Conservation (phyloP, 306 rosid species). For the Fragaria vesca region DNA sequence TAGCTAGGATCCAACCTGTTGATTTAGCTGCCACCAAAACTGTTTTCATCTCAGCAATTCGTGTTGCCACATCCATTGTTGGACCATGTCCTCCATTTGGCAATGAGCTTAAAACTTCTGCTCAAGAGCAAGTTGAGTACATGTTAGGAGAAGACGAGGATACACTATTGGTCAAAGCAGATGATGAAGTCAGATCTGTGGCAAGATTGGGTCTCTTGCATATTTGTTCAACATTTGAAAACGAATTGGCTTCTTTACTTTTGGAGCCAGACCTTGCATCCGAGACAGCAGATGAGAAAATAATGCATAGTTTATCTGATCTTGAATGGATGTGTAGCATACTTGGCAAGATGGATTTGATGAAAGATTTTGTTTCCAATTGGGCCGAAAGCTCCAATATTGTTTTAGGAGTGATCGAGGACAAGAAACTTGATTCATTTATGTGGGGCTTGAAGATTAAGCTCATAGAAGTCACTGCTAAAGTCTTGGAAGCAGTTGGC, state of each 20-base stretch:
- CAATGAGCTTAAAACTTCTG: conserved; percentile 75
- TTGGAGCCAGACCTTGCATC: conserved; percentile 36
- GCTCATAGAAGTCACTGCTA: conserved; percentile 72
- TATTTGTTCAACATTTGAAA: conserved; percentile 50
- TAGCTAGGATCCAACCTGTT: conserved; percentile 38
- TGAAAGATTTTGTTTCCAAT: conserved; percentile 75
- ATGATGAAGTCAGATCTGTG: conserved; percentile 66
- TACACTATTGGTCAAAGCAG: conserved; percentile 46
- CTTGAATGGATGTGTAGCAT: conserved; percentile 88
- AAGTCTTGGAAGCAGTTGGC: conserved; percentile 93
- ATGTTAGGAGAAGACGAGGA: conserved; percentile 76
- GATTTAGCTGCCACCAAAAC: conserved; percentile 60
- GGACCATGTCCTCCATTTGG: conserved; percentile 73
- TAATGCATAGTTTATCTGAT: conserved; percentile 63
- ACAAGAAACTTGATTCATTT: conserved; percentile 59
- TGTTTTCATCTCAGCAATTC: conserved; percentile 80
- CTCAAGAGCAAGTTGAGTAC: conserved; percentile 93
- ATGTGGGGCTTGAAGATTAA: conserved; percentile 86
- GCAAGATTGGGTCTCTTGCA: conserved; percentile 59
- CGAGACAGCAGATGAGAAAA: conserved; percentile 43
- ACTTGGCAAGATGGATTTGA: conserved; percentile 76
- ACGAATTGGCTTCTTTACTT: conserved; percentile 55
- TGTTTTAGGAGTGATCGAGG: conserved; percentile 51
- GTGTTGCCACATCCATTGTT: conserved; percentile 69
- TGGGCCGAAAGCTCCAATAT: conserved; percentile 66